phyloP scores from a whole-genome alignment of 2,329 filamentous ascomycete species.

The Diaporthe sp. region DNA sequence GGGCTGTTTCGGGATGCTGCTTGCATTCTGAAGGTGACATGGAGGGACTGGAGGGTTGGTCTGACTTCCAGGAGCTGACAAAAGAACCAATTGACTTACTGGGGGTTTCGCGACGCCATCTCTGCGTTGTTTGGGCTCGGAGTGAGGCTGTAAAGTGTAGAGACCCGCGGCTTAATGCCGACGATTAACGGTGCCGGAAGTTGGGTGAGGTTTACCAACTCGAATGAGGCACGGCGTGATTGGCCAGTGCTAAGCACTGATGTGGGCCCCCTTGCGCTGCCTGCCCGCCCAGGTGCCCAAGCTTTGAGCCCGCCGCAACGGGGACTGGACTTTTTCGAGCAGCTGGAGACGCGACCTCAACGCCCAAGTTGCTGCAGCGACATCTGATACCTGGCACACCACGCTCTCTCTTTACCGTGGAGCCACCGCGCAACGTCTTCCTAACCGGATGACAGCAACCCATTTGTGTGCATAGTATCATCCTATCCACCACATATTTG shows the following conservation, averaged over 20 bases:
- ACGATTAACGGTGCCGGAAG: neutral
- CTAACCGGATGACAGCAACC: neutral
- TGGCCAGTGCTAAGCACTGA: neutral
- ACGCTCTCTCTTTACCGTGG: neutral
- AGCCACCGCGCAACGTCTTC: neutral
- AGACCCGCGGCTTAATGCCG: constrained; percentile 21
- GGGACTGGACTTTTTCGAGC: constrained; percentile 30
- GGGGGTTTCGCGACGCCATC: constrained; percentile 72
- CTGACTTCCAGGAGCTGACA: neutral
- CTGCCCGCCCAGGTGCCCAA: constrained; percentile 20
- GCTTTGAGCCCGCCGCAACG: constrained; percentile 2
- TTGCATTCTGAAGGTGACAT: neutral
- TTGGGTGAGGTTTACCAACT: constrained; percentile 31
- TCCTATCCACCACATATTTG: neutral
- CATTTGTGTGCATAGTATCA: neutral
- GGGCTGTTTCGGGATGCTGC: constrained; percentile 1
- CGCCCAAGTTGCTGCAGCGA: constrained; percentile 4
- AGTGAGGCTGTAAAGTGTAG: constrained; percentile 35
- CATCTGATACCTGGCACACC: constrained; percentile 4
- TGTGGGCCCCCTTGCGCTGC: constrained; percentile 10
- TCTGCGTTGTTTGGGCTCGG: constrained; percentile 54
- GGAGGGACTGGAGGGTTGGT: neutral
- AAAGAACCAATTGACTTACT: constrained; percentile 57
- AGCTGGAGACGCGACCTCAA: constrained; percentile 29
- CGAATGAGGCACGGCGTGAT: constrained; percentile 26